A percentile compares a stretch with the other conserved stretches of the same genome.
Conservation (phyloP, 345 rosid genomes). For the Sisymbrium altissimum region DNA sequence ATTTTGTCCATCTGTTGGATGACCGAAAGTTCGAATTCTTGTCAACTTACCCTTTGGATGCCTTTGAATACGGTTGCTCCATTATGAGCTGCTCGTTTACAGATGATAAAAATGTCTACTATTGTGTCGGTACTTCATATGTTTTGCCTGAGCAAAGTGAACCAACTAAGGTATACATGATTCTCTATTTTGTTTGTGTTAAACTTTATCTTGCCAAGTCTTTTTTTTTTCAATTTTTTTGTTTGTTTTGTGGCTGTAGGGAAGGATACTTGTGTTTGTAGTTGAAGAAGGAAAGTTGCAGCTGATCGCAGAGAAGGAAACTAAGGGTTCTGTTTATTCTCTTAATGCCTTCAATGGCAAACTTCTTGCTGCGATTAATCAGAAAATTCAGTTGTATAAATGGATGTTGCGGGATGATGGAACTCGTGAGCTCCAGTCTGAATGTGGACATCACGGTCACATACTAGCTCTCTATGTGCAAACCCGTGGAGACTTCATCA, state of each 20-base stretch:
- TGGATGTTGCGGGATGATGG: constrained; percentile 96
- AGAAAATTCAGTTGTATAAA: constrained; percentile 85
- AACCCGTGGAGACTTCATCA: constrained; percentile 94
- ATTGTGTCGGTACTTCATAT: constrained; percentile 93
- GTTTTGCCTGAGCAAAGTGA: constrained; percentile 89
- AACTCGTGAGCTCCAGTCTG: constrained; percentile 78
- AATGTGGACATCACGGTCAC: constrained; percentile 90
- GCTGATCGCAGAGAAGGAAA: constrained; percentile 87
- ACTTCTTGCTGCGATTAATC: constrained; percentile 86
- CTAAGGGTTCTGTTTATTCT: constrained; percentile 85
- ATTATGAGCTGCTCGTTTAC: constrained; percentile 87
- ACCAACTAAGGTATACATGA: constrained; percentile 64
- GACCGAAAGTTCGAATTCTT: constrained; percentile 82
- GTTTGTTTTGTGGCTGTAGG: constrained; percentile 42
- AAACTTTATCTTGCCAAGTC: not conserved
- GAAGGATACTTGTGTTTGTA: constrained; percentile 79
- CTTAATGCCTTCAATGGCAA: constrained; percentile 91
- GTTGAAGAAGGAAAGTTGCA: constrained; percentile 89
- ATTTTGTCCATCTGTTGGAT: constrained; percentile 74
- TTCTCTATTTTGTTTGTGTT: not conserved
- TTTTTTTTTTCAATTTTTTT: not conserved
- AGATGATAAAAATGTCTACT: constrained; percentile 72
- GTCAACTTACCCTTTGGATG: constrained; percentile 74
- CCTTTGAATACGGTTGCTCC: constrained; percentile 89
- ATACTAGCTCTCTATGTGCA: constrained; percentile 86